Evolutionary conservation across 305 asterid genomes (phyloP).

Genomic region (Caryopteris hybrid): DNA sequence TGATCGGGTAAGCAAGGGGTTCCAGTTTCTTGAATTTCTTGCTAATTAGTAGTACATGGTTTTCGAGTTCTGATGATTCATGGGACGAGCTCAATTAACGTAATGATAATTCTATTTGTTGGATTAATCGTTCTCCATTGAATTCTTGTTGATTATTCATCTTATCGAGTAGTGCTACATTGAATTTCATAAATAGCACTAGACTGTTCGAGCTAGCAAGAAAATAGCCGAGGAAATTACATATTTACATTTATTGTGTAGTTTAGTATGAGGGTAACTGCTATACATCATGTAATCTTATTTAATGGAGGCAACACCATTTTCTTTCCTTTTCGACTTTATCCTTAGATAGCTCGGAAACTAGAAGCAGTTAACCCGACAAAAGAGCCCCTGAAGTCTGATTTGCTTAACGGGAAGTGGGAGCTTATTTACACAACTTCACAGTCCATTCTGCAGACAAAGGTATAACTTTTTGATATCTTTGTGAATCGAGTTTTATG

Average conservation of each 20-base stretch:
- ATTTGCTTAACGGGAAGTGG: constrained; percentile 78
- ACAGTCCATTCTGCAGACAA: constrained; percentile 61
- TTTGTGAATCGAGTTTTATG: neutral
- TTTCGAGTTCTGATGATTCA: neutral
- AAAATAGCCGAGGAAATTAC: neutral
- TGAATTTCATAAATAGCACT: no score
- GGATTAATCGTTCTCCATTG: no score
- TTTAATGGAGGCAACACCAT: neutral
- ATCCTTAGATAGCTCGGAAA: constrained; percentile 54
- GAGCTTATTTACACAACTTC: constrained; percentile 91
- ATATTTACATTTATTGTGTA: no score
- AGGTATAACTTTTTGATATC: constrained; percentile 28
- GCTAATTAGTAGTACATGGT: neutral
- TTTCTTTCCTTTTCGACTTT: neutral
- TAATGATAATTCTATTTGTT: no score
- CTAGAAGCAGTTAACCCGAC: constrained; percentile 72
- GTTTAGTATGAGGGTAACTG: no score
- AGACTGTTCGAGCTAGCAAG: neutral
- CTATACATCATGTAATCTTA: no score
- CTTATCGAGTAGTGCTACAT: no score
- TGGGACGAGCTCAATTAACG: no score
- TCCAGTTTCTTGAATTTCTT: neutral
- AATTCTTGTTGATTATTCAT: no score
- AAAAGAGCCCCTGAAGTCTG: constrained; percentile 68
- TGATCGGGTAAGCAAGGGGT: constrained; percentile 37